Base-by-base conservation (phyloP, 495 filamentous ascomycete species). In the Trichoderma erinaceum region DNA sequence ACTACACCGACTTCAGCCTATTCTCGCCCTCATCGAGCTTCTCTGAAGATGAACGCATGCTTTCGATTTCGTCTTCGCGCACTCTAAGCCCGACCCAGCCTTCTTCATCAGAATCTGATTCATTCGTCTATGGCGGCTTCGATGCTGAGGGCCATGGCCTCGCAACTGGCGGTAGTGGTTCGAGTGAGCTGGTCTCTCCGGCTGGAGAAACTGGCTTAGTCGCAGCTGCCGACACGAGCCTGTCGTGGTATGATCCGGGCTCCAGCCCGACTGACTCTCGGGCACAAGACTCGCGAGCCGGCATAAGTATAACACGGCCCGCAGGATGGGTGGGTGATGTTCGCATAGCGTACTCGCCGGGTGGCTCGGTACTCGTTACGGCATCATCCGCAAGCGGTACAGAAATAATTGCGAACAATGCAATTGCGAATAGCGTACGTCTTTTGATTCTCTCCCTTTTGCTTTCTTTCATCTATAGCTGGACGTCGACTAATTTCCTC, bases 1-100 rank as follows among this genome's bases (percentile, higher is more conserved):
- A 79, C 73, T 83, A 82, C 68, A 69, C 79, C 67, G 81, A 83
- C 75, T 83, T 83, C 76, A 79, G 79, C 75, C 79, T 83, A 35
- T 83, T 77, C 71, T 83, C 81, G 52, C 81, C 81, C 2, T 68
- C 77, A n/a, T 77, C 80, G 8, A 75, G 73, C 70, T 72, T 73
- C 70, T 74, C 78, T 12, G 80, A 82, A 29, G 81, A 82, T 48
- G 80, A 82, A 12, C 56, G 56, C 23, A 61, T 61, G 56, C 38
- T 75, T 74, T 41, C 71, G 71, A 32, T 67, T 70, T 23, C 66
- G 68, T 56, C 70, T 68, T 43, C 50, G 41, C 56, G 32, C 58
- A 68, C n/a, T 23, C 27, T 61, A 2, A 61, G 56, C 25, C 56
- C 56, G 16, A 32, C 10, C 25, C 56, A 61, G n/a, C 8, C 56